Evolutionary conservation across 192 early-diverging fungal genomes (phyloP), one percentile per base, ranked within the genome.

Genomic region (Umbelopsis sp.): DNA sequence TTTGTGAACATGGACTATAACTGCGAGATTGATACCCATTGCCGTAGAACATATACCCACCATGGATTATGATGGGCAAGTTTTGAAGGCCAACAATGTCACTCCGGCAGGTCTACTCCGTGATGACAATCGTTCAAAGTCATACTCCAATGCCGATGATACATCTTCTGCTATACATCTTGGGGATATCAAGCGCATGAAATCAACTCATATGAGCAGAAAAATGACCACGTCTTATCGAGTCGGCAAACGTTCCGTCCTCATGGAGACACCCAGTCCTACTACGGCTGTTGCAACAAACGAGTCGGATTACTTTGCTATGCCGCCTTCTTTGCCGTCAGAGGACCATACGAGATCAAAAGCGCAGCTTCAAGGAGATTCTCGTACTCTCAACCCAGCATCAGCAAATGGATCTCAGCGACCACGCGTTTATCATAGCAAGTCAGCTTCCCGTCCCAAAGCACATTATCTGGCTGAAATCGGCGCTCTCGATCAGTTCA

Each of bases 401-500:
- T 9, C 23, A 18, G 49, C 49, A 8, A 35, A 27, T 25, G 7
- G 13, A 11, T 53, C 69, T 16, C 4, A 27, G 12, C 35, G 22
- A 33, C 22, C 70, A n/a, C 35, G 53, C 15, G 20, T 46, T 46
- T 21, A 53, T 74, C 68, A 67, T 53, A 86, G 78, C 66, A 52
- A 61, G 18, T 46, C 51, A 21, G 67, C 67, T 30, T 50, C 47
- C 7, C 27, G 49, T 11, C 67, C 67, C 10, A 68, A 48, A 16
- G 47, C 67, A 30, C 67, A 51, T 47, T 50, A 85, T 82, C 69
- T 92, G n/a, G 80, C 81, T 8, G 93, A 95, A 68, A 72, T 93
- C 22, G 85, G 87, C 44, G 91, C 91, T 4, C 75, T 97, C 11
- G 91, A 94, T 64, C 84, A 88, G 44, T 91, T 95, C 76, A 91